A percentile compares a stretch with the other conserved stretches of the same genome.
phyloP scores from a whole-genome alignment of 2,329 filamentous ascomycete species.

The Botrytis hyacinthi region DNA sequence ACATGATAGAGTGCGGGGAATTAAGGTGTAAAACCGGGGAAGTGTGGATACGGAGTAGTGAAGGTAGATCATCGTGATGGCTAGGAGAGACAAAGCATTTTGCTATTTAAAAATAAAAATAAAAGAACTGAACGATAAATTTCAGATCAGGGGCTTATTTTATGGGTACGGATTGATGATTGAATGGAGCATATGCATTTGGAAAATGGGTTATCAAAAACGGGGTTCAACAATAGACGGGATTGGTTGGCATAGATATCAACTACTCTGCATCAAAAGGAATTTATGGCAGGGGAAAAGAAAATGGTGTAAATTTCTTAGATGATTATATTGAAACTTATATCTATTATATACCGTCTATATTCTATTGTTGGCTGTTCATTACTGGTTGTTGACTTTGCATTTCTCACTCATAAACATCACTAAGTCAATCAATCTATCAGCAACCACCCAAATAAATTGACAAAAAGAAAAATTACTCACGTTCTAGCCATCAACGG shows the following conservation, averaged over 20 bases:
- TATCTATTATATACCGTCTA: neutral
- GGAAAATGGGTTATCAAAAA: constrained; percentile 23
- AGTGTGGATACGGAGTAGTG: neutral
- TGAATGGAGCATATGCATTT: constrained; percentile 12
- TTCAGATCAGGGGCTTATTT: neutral
- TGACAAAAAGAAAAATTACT: constrained; percentile 19
- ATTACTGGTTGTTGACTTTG: neutral
- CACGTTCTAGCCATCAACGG: constrained; percentile 52
- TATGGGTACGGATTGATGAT: neutral
- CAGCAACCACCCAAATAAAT: neutral
- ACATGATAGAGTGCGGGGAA: neutral
- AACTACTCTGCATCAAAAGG: constrained; percentile 34
- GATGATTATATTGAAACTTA: neutral
- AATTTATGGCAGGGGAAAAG: constrained; percentile 20
- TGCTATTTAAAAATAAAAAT: too few species aligned
- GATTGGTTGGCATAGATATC: constrained; percentile 32
- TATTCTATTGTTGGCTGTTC: neutral
- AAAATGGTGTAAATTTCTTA: constrained; percentile 1
- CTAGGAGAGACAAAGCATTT: neutral
- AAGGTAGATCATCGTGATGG: neutral
- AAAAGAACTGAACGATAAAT: neutral
- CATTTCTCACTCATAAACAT: constrained; percentile 24
- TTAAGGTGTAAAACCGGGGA: constrained; percentile 9
- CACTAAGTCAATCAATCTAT: constrained; percentile 21
- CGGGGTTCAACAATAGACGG: constrained; percentile 32